Evolutionary conservation across 768 basidiomycete species (phyloP), one percentile per base, ranked within the genome.

Genomic region (Daedaleopsis sinensis): DNA sequence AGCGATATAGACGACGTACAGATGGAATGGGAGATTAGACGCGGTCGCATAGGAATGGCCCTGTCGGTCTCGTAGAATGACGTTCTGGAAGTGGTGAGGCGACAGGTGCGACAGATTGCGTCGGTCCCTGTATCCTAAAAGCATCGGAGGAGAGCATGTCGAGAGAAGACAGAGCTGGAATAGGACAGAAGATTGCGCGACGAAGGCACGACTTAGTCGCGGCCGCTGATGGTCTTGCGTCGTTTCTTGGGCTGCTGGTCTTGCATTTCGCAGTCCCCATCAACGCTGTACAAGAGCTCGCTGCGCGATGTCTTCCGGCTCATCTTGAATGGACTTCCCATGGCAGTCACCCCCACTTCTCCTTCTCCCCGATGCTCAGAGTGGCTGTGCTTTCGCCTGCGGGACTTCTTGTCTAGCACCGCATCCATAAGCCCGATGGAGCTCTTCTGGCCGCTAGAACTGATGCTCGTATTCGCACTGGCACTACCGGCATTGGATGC

Each of bases 191-290:
- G 50, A 52, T 10, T 27, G 18, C 4, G 24, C 47, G 21, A 8
- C 11, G 55, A 16, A 50, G 16, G 15, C 21, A 37, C 21, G 5
- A 35, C 57, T 50, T 57, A 70, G 39, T 68, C 62, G 42, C 67
- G 65, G n/a, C 65, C 67, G 57, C 61, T 67, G 61, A 79, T 69
- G 64, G 75, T 73, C 69, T 70, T 77, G 64, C 80, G 80, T 63
- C 84, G 80, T 71, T 78, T 86, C 76, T 84, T 87, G 49, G 75
- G 67, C 10, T 82, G 84, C 1, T 80, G 80, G 15, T 66, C 67
- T 36, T 54, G 56, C 61, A 68, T 69, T 38, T 71, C 71, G 35
- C 53, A 55, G 52, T 70, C 70, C 13, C 61, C 65, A 36, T 70
- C 62, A 36, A 64, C 49, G 23, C 62, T 59, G 55, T 64, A 64